These are phyloP conservation scores for Fusarium algeriense DNA, from an alignment of 2,329 filamentous ascomycete genomes.

Conservation along the genomic window DNA sequence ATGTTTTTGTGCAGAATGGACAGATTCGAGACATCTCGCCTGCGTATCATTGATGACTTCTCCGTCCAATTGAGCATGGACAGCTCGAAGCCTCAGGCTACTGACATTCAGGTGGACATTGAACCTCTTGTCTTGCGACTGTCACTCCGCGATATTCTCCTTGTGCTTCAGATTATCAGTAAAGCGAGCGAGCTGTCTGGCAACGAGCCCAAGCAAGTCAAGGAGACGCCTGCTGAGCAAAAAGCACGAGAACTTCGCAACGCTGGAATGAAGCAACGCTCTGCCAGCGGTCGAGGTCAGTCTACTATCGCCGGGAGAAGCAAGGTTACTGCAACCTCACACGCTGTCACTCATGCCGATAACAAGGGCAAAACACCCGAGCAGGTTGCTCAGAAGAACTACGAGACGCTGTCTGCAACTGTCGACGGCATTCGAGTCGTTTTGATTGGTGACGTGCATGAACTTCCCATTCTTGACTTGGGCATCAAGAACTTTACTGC, in stretches of 20 bases:
- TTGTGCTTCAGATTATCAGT: conserved; percentile 91
- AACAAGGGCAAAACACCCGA: conserved; percentile 38
- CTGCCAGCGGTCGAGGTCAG: conserved; percentile 67
- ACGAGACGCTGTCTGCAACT: conserved; percentile 86
- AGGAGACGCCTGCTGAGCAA: conserved; percentile 59
- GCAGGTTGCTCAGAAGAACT: conserved; percentile 41
- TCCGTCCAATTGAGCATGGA: conserved; percentile 92
- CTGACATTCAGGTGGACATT: conserved; percentile 86
- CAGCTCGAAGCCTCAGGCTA: conserved; percentile 70
- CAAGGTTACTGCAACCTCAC: conserved; percentile 56
- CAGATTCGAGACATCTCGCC: conserved; percentile 87
- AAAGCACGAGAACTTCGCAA: conserved; percentile 68
- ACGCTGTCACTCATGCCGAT: conserved; percentile 42
- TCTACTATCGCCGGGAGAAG: conserved; percentile 60
- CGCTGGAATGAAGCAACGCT: conserved; percentile 65
- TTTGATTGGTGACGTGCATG: conserved; percentile 94
- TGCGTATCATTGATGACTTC: conserved; percentile 97
- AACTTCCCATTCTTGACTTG: conserved; percentile 93
- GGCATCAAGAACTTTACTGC: conserved; percentile 91
- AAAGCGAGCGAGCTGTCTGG: conserved; percentile 89
- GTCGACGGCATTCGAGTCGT: conserved; percentile 92
- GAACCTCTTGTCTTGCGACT: conserved; percentile 92
- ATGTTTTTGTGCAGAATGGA: conserved; percentile 99
- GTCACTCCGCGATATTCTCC: conserved; percentile 92
- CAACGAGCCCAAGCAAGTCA: conserved; percentile 63